Evolutionary conservation across 2,329 filamentous ascomycete species (phyloP), one percentile per base, ranked within the genome.

Genomic region (Helminthosporium solani): DNA sequence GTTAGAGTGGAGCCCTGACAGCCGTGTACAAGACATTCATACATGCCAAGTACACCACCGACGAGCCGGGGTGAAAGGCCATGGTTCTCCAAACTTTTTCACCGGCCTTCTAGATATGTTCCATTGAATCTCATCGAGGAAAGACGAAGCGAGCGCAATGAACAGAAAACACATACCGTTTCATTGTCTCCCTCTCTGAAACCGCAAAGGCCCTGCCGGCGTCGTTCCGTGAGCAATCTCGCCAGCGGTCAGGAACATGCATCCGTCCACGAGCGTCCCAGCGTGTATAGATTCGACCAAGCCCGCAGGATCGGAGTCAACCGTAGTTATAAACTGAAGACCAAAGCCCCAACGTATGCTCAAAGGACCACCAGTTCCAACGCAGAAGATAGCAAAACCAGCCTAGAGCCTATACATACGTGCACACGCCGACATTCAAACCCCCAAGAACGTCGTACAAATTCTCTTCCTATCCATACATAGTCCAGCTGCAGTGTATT

Each of bases 271-370:
- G 47, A 55, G 55, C 55, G 53, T 54, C 56, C 56, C 54, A 33
- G 41, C 47, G 28, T 37, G 46, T 45, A 58, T 57, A 35, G 51
- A 61, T 62, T 33, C 43, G 53, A 46, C 49, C 34, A 50, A 49
- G 44, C 52, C 58, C 50, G 60, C 58, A 64, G 56, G 47, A 58
- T 57, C 54, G 52, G 34, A 56, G 34, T 48, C 58, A 35, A 55
- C 56, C 56, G 49, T n/a, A n/a, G n/a, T n/a, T n/a, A n/a, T n/a
- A n/a, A n/a, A n/a, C n/a, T n/a, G n/a, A n/a, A 63, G 53, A 44
- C 54, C 35, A 49, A 43, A 51, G 34, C 25, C 42, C 52, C 47
- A 43, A 44, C 36, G 35, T 51, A 57, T 52, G 54, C 54, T 20
- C 5, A 55, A 53, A 49, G 46, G 34, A 46, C 39, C 28, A 47